Conservation (phyloP, 2,329 filamentous ascomycete genomes). For the Periglandula ipomoeae region DNA sequence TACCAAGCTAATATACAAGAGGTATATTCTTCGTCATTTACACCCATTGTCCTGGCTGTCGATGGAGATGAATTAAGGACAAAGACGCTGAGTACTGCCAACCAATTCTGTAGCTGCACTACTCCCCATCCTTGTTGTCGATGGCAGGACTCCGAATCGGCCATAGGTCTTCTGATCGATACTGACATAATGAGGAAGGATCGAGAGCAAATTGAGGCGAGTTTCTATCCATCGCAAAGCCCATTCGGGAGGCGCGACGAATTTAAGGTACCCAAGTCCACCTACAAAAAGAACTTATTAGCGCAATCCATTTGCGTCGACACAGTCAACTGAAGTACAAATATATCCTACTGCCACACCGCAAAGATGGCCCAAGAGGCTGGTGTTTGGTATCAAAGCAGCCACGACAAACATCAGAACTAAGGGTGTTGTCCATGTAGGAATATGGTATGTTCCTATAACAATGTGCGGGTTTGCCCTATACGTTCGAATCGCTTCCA, state of each 20-base stretch:
- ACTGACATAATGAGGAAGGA: slow-evolving; percentile 85
- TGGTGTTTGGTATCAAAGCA: slow-evolving; percentile 71
- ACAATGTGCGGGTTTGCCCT: slow-evolving; percentile 70
- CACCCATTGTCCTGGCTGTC: too few species aligned
- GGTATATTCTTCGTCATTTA: neutral
- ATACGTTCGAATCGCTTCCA: slow-evolving; percentile 80
- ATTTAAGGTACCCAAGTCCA: slow-evolving; percentile 80
- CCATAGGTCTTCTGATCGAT: slow-evolving; percentile 95
- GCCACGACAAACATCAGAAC: slow-evolving; percentile 64
- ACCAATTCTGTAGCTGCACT: slow-evolving; percentile 51
- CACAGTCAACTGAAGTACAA: slow-evolving; percentile 47
- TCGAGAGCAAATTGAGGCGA: slow-evolving; percentile 74
- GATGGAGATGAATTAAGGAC: too few species aligned
- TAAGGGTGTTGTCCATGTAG: slow-evolving; percentile 88
- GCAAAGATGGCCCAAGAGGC: slow-evolving; percentile 78
- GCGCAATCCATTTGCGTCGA: neutral
- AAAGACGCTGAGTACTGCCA: slow-evolving; percentile 54
- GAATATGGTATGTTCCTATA: slow-evolving; percentile 57
- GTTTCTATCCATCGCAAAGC: slow-evolving; percentile 79
- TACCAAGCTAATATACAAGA: neutral
- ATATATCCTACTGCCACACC: slow-evolving; percentile 78
- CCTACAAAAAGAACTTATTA: slow-evolving; percentile 36
- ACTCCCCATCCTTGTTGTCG: slow-evolving; percentile 30
- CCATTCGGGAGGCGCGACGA: slow-evolving; percentile 83
- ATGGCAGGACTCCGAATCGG: slow-evolving; percentile 78